Base-by-base conservation (phyloP, 2,329 filamentous ascomycete species). In the Aphanoascus verrucosus region DNA sequence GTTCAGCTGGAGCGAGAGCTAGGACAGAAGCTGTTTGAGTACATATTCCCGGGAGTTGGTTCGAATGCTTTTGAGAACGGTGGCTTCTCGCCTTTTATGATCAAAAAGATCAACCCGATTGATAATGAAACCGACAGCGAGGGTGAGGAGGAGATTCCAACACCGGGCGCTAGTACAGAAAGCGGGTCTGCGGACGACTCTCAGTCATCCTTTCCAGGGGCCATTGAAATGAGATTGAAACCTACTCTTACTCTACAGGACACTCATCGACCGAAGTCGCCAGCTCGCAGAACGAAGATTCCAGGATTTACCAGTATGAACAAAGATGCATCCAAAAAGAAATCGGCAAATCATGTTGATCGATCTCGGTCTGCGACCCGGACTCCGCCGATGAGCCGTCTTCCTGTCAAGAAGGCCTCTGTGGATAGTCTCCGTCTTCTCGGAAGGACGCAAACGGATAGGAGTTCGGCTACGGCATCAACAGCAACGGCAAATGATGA, bases 1-100 rank as follows among this genome's bases (percentile, higher is more conserved):
- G 83, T 98, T 19, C 93, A 98, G 66, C 76, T 98, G 35, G 93
- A 98, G 69, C 85, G 84, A 35, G 90, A 97, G 62, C 84, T 95
- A 47, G 91, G 90, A 43, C 91, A 94, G 72, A 88, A 85, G 60
- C 75, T 98, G 1, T 95, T 98, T 61, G 90, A 96, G 70, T 98
- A 98, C 69, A 88, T 98, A 61, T 98, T 98, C 74, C 94, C 93
- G 0, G 88, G 86, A 9, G 81, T 87, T 60, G 83, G 83, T 67
- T 70, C 78, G 68, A 65, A 71, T 58, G 73, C 70, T 1, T 75
- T 74, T 51, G 75, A 76, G 55, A 69, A 66, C 50, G 71, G 72
- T 15, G 70, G 71, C 2, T 76, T 77, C 59, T 77, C 75, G 14
- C 75, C 76, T 32, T 73, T 77, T 56, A 70, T 75, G 67, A 72